Conservation (phyloP, 768 basidiomycete genomes). For the Tylopilus plumbeoviolaceoides region DNA sequence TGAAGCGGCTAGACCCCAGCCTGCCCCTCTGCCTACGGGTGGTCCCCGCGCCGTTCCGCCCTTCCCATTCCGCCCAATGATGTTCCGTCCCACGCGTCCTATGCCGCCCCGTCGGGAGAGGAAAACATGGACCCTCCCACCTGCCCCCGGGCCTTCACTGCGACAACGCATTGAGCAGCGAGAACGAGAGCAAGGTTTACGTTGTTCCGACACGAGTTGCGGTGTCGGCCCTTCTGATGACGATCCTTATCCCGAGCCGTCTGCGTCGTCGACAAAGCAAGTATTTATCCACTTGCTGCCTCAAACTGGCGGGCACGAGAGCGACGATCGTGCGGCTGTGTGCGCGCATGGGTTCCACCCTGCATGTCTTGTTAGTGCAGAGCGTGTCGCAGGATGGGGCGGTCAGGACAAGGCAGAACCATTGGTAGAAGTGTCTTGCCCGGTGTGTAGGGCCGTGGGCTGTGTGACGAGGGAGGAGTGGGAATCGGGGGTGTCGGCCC, state of each 20-base stretch:
- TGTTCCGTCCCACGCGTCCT: slow-evolving; percentile 21
- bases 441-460: slow-evolving; percentile 66
- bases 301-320: slow-evolving; percentile 8
- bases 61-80: slow-evolving; percentile 17
- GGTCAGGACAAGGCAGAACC: slow-evolving; percentile 39
- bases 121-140: slow-evolving; percentile 54
- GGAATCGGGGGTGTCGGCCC: slow-evolving; percentile 42
- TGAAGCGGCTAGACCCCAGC: slow-evolving; percentile 7
- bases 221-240: slow-evolving; percentile 74
- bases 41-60: slow-evolving; percentile 15
- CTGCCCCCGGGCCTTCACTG: slow-evolving; percentile 64
- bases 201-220: slow-evolving; percentile 71
- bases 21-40: not conserved
- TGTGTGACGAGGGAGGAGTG: slow-evolving; percentile 57
- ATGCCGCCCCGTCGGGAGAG: slow-evolving; percentile 34
- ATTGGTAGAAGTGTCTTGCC: slow-evolving; percentile 67
- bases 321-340: slow-evolving; percentile 25
- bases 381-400: slow-evolving; percentile 61
- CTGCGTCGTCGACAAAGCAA: slow-evolving; percentile 18
- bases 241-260: slow-evolving; percentile 45
- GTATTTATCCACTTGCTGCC: slow-evolving; percentile 22
- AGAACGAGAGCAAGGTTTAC: slow-evolving; percentile 67
- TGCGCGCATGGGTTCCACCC: slow-evolving; percentile 72
- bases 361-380: slow-evolving; percentile 65
- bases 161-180: slow-evolving; percentile 70